Evolutionary conservation across 305 asterid genomes (phyloP), one percentile per base, ranked within the genome.

Genomic region (Salvia sclarea): DNA sequence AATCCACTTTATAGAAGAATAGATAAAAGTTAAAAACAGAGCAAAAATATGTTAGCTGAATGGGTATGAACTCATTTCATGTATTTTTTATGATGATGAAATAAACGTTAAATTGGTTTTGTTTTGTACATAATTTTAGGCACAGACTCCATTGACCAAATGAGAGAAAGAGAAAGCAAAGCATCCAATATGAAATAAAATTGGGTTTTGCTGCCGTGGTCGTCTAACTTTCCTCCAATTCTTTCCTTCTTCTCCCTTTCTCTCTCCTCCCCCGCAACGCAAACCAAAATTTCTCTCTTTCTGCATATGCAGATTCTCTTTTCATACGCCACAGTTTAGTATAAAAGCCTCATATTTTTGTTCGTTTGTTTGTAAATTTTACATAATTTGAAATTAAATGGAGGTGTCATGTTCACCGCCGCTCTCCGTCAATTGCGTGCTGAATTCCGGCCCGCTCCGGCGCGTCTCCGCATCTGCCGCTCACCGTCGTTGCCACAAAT

Each of bases 341-440:
- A 25, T 50, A 21, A 28, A 59, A 20, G 31, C 11, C 17, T 38
- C 79, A 6, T 61, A 41, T 47, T 14, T 25, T 4, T 25, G 3
- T 33, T 33, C 8, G 10, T 37, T 21, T 11, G 5, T 61, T 16
- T 20, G 31, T 68, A 69, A 22, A 8, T 52, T 61, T 52, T 13
- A 10, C 28, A n/a, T 20, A 13, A 40, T 22, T 33, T 4, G 5
- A 20, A 61, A 48, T 45, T 56, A 2, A 45, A 92, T 92, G 98
- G 95, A 89, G 67, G 57, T 85, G 38, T 84, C 95, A 3, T 83
- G 85, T 66, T 88, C 96, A 33, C 84, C 96, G 71, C 96, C 96
- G 44, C 77, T 93, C 44, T 82, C 96, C n/a, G 91, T 86, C 57
- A 84, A 82, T 59, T 74, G 80, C 55, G 49, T 68, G 16, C 57